Conservation (phyloP, 768 basidiomycete genomes). For the Tylopilus intermedius region DNA sequence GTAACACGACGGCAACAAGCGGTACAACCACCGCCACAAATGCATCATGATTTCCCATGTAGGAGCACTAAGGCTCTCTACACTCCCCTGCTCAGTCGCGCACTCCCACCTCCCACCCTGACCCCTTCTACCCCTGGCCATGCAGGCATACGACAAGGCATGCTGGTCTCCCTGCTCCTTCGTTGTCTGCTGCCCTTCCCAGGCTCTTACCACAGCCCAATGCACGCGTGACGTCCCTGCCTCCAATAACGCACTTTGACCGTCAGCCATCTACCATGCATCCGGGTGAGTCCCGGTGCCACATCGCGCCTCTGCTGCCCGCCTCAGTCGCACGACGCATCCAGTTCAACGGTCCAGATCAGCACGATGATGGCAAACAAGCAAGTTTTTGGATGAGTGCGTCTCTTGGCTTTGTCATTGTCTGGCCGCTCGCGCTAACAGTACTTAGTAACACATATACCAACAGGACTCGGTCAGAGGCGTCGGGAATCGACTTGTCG, state of each 20-base stretch:
- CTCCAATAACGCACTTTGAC: constrained; percentile 64
- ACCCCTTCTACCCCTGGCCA: constrained; percentile 38
- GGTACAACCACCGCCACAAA: too few species aligned
- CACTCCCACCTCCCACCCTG: constrained; percentile 38
- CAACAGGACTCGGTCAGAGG: constrained; percentile 94
- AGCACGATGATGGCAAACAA: constrained; percentile 77
- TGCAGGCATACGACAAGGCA: constrained; percentile 18
- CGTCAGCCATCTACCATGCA: constrained; percentile 44
- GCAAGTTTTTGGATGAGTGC: constrained; percentile 92
- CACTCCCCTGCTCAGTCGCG: constrained; percentile 43
- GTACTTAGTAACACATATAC: constrained; percentile 86
- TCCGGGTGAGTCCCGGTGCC: constrained; percentile 37
- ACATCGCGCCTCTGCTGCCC: constrained; percentile 24
- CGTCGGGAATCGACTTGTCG: constrained; percentile 75
- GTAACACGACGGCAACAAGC: too few species aligned
- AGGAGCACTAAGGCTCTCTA: constrained; percentile 40
- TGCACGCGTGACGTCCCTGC: constrained; percentile 44
- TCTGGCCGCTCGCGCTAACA: constrained; percentile 3
- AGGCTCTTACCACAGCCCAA: constrained; percentile 28
- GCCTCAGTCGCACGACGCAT: constrained; percentile 39
- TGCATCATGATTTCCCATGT: too few species aligned
- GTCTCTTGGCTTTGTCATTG: constrained; percentile 27
- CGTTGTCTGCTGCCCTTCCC: constrained; percentile 45
- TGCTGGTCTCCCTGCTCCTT: constrained; percentile 48
- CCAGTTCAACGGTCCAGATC: constrained; percentile 16